These are phyloP conservation scores for Parathielavia hyrcaniae DNA, from an alignment of 495 filamentous ascomycete genomes.

Conservation along the genomic window DNA sequence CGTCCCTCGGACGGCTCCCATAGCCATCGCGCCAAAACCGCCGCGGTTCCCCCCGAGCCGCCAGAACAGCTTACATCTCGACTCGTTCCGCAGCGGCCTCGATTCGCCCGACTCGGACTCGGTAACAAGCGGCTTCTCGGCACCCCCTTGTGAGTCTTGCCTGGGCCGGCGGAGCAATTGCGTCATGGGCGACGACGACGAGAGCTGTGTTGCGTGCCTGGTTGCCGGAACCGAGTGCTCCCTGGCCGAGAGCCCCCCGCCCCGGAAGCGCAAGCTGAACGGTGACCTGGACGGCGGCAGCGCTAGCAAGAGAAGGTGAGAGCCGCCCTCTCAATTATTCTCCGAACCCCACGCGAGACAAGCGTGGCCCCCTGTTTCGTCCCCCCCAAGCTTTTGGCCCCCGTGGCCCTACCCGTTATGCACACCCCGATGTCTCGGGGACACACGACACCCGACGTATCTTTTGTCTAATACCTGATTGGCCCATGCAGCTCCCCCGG, in stretches of 20 bases:
- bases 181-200: conserved; percentile 71
- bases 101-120: conserved; percentile 48
- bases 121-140: conserved; percentile 36
- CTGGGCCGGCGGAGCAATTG: conserved; percentile 80
- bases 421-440: conserved; percentile 8
- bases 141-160: conserved; percentile 56
- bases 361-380: not conserved
- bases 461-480: conserved; percentile 40
- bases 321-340: conserved; percentile 10
- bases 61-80: conserved; percentile 38
- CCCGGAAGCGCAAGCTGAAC: conserved; percentile 68
- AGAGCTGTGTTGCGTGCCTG: conserved; percentile 57
- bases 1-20: conserved; percentile 50
- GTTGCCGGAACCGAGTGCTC: conserved; percentile 58
- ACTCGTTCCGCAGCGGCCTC: conserved; percentile 42
- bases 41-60: conserved; percentile 41
- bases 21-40: conserved; percentile 52
- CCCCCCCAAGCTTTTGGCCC: not conserved
- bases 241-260: conserved; percentile 57
- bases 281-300: conserved; percentile 53
- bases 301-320: conserved; percentile 51
- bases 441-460: conserved; percentile 9
- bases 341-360: conserved; percentile 13
- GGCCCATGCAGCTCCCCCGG: conserved; percentile 46
- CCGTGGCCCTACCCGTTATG: not conserved